Conservation (phyloP, 2,329 filamentous ascomycete species). For the Arthrinium phaeospermum region DNA sequence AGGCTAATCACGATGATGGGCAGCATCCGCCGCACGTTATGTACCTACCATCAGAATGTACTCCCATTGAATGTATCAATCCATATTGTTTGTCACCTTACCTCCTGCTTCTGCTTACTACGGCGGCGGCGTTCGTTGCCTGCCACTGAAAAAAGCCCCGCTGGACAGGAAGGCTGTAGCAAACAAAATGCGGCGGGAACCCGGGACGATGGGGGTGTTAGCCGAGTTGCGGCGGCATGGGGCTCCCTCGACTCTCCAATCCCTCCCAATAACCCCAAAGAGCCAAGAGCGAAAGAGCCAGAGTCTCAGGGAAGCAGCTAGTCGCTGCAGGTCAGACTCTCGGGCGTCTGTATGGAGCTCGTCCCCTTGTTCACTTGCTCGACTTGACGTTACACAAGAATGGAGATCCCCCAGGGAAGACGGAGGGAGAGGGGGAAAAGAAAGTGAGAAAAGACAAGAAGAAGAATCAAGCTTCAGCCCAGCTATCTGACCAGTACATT, state of each 20-base stretch:
- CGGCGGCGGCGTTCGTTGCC: neutral
- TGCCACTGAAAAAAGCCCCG: neutral
- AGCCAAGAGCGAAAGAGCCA: neutral
- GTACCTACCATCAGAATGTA: neutral
- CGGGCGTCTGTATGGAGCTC: slow-evolving; percentile 1
- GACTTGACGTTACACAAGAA: neutral
- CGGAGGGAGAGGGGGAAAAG: neutral
- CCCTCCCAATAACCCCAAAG: neutral
- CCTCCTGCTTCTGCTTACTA: neutral
- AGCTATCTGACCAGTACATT: neutral
- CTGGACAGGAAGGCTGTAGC: neutral
- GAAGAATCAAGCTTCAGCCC: neutral
- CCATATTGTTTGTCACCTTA: neutral
- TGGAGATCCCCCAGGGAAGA: neutral
- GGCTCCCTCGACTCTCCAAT: neutral
- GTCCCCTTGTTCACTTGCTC: neutral
- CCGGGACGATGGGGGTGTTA: slow-evolving; percentile 1
- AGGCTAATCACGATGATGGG: neutral
- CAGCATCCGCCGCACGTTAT: neutral
- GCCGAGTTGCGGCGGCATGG: slow-evolving; percentile 11
- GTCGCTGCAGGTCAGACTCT: neutral
- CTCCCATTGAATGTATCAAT: neutral
- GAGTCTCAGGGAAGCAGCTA: neutral
- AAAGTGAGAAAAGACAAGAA: neutral
- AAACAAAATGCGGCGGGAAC: neutral